Conservation (phyloP, 2,329 filamentous ascomycete species). For the Lachnellula arida region DNA sequence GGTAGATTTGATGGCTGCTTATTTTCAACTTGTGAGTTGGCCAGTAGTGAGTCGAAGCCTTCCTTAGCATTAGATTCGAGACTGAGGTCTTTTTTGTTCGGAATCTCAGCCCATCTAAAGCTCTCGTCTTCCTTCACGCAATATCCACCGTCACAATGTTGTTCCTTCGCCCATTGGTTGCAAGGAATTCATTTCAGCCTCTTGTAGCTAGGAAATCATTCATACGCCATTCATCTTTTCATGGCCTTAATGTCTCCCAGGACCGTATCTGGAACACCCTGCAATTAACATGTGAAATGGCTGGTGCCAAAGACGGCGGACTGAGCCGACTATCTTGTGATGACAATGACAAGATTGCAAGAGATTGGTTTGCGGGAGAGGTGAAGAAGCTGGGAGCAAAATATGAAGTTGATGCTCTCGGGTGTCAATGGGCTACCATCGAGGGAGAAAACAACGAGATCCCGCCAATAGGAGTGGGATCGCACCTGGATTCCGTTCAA, state of each 20-base stretch:
- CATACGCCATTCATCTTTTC: conserved; percentile 1
- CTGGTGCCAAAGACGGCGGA: conserved; percentile 8
- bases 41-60: not conserved
- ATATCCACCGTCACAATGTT: not conserved
- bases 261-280: conserved; percentile 6
- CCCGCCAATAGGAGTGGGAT: conserved; percentile 8
- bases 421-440: conserved; percentile 6
- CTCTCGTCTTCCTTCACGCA: not conserved
- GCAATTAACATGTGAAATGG: conserved; percentile 1
- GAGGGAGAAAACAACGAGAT: conserved; percentile 6
- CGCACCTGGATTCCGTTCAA: conserved; percentile 31
- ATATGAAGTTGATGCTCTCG: conserved; percentile 7
- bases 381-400: conserved; percentile 1
- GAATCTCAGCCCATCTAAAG: not conserved
- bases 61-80: too few relatives aligned
- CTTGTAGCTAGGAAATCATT: not conserved
- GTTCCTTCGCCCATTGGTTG: not conserved
- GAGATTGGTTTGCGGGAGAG: conserved; percentile 4
- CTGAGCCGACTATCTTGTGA: conserved; percentile 6
- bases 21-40: not conserved
- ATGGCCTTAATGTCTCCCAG: conserved; percentile 5
- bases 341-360: conserved; percentile 10
- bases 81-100: too few relatives aligned
- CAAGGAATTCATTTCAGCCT: not conserved
- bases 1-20: not conserved